Percentiles rank a stretch among this genome's conserved stretches.
Conservation (phyloP, 805 yeast species). For the Kluyveromyces aestuarii region DNA sequence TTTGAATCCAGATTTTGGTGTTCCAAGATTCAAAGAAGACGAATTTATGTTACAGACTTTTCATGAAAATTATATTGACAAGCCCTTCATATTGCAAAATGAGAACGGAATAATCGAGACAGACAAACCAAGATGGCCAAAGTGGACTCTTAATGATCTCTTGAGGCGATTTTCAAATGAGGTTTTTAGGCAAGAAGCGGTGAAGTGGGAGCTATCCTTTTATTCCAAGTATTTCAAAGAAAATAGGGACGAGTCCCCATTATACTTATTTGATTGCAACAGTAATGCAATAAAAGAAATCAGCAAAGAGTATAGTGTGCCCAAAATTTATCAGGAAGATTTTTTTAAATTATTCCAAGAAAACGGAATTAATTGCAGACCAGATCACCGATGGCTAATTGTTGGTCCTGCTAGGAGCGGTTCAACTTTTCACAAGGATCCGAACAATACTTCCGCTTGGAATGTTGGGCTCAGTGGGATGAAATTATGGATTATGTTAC, state of each 20-base stretch:
- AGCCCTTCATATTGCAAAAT: slow-evolving; percentile 55
- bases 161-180: slow-evolving; percentile 46
- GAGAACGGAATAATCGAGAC: slow-evolving; percentile 7
- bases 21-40: slow-evolving; percentile 44
- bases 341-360: slow-evolving; percentile 45
- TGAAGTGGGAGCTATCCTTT: slow-evolving; percentile 60
- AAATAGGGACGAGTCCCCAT: slow-evolving; percentile 75
- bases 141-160: slow-evolving; percentile 49
- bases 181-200: slow-evolving; percentile 75
- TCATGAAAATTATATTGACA: slow-evolving; percentile 34
- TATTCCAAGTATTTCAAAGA: slow-evolving; percentile 51
- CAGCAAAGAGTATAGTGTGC: slow-evolving; percentile 43
- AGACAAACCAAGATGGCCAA: slow-evolving; percentile 45
- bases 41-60: slow-evolving; percentile 39
- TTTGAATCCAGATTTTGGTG: slow-evolving; percentile 26
- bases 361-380: slow-evolving; percentile 43
- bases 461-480: slow-evolving; percentile 66
- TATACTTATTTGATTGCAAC: slow-evolving; percentile 77
- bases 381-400: slow-evolving; percentile 90
- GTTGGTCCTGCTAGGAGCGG: slow-evolving; percentile 79
- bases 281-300: slow-evolving; percentile 56
- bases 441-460: slow-evolving; percentile 89
- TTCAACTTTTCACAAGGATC: slow-evolving; percentile 88
- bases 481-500: slow-evolving; percentile 85
- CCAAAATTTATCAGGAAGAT: slow-evolving; percentile 49